Evolutionary conservation across 352 stramenopile genomes (phyloP), one percentile per base, ranked within the genome.

Genomic region (Phytophthora pini): DNA sequence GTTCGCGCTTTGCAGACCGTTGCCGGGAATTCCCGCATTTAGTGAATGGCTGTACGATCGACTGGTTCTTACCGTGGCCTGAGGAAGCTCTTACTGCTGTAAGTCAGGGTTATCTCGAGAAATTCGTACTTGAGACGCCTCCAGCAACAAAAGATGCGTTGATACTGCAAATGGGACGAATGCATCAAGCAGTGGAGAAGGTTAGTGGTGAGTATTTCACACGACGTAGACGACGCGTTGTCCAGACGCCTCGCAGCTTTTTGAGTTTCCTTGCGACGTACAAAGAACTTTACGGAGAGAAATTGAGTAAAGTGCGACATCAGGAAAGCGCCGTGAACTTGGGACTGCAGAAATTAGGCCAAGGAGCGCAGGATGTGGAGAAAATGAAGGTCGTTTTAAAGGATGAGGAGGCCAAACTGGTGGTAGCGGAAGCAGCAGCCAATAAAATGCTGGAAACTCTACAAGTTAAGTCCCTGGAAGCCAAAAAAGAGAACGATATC

Each of bases 11-110:
- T 61, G 74, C 77, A 3, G 89, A 95, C 7, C 76, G 89, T 1
- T 93, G 88, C 48, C 82, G 88, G 10, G 90, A 96, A 50, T 98
- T 97, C 49, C 92, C 92, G 4, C 88, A 93, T 34, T 68, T 98
- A 15, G 87, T 97, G 36, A 92, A 71, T 57, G 89, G 88, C 8
- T 97, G 82, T 49, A 97, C 86, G 5, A 89, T 97, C 48, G 86
- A 98, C 64, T 97, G 90, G 89, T 97, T 97, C 61, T 62, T 97
- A 40, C 72, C 89, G 4, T 98, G 92, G 91, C 92, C 92, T 1
- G 74, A 90, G 36, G 85, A 97, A 53, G 92, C 92, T 3, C 77
- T 98, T 3, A 76, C 90, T 1, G 89, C 87, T 13, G 91, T 98
- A 17, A 88, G 74, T 50, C 68, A 90, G 13, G 90, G 88, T 3